Evolutionary conservation across 164 flowering plant genomes (phyloP).

Genomic region (Magnolia changhungtana): DNA sequence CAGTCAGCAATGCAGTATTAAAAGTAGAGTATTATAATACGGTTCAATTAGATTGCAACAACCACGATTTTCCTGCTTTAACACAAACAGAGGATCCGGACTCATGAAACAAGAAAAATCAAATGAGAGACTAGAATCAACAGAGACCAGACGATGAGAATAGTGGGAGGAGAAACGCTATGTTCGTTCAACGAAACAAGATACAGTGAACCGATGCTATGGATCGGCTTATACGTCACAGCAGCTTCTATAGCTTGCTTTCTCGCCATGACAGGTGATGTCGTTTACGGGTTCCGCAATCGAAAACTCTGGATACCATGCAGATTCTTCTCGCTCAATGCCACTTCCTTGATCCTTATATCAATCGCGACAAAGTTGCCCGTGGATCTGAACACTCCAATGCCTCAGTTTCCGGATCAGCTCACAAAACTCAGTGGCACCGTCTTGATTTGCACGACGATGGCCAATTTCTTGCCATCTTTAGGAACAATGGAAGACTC

Average conservation of each 20-base stretch:
- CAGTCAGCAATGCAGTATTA: too few species aligned
- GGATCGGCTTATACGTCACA: constrained; percentile 40
- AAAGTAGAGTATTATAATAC: too few species aligned
- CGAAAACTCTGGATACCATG: constrained; percentile 59
- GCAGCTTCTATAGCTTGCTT: constrained; percentile 51
- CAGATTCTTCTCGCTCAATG: constrained; percentile 55
- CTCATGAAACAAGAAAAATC: too few species aligned
- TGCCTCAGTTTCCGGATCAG: constrained; percentile 56
- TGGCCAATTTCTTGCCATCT: constrained; percentile 61
- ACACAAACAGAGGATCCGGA: too few species aligned
- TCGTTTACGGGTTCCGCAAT: constrained; percentile 29
- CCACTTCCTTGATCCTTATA: constrained; percentile 51
- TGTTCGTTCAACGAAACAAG: too few species aligned
- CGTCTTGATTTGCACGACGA: constrained; percentile 44
- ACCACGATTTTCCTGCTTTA: too few species aligned
- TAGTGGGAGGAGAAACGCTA: too few species aligned
- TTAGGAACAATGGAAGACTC: constrained; percentile 42
- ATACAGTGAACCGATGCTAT: constrained; percentile 20
- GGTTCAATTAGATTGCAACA: too few species aligned
- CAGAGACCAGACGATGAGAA: too few species aligned
- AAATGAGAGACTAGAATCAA: too few species aligned
- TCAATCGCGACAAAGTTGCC: constrained; percentile 51
- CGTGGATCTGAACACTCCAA: constrained; percentile 55
- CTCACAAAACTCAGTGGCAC: constrained; percentile 58
- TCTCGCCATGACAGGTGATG: constrained; percentile 47